phyloP scores from a whole-genome alignment of 495 filamentous ascomycete species.

The Penicillium roqueforti region DNA sequence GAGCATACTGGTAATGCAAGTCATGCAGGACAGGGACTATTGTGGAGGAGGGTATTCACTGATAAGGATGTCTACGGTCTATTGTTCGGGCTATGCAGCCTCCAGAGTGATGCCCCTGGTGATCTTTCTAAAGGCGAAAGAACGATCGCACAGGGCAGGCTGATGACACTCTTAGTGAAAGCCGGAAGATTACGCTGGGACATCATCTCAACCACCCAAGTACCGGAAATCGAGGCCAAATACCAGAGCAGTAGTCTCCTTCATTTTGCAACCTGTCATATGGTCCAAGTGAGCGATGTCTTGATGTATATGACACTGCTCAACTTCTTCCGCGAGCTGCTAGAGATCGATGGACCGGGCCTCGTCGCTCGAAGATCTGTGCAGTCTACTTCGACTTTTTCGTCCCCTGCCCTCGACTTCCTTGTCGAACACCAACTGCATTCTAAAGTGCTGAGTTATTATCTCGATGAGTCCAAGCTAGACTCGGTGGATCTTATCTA shows the following conservation, averaged over 20 bases:
- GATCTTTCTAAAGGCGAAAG: constrained; percentile 56
- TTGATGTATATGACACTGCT: constrained; percentile 77
- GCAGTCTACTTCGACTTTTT: constrained; percentile 39
- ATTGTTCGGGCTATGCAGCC: constrained; percentile 59
- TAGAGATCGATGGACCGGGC: constrained; percentile 46
- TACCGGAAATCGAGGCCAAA: constrained; percentile 55
- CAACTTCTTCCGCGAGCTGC: constrained; percentile 67
- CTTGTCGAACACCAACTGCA: constrained; percentile 51
- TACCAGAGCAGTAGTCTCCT: constrained; percentile 59
- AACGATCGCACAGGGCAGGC: constrained; percentile 71
- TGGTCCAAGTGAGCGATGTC: constrained; percentile 71
- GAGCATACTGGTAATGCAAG: constrained; percentile 30
- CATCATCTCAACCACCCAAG: constrained; percentile 53
- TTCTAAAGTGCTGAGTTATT: constrained; percentile 45
- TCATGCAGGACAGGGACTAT: constrained; percentile 56
- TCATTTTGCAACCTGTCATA: constrained; percentile 66
- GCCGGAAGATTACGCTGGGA: constrained; percentile 62
- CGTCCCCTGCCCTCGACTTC: constrained; percentile 54
- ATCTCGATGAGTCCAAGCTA: constrained; percentile 48
- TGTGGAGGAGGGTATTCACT: constrained; percentile 70
- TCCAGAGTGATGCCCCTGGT: constrained; percentile 35
- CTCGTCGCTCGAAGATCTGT: constrained; percentile 30
- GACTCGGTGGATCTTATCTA: constrained; percentile 51
- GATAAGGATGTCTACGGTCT: constrained; percentile 63
- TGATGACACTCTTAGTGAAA: constrained; percentile 66